Evolutionary conservation across 805 yeast genomes (phyloP).

Genomic region (Pichia pseudocactophila): DNA sequence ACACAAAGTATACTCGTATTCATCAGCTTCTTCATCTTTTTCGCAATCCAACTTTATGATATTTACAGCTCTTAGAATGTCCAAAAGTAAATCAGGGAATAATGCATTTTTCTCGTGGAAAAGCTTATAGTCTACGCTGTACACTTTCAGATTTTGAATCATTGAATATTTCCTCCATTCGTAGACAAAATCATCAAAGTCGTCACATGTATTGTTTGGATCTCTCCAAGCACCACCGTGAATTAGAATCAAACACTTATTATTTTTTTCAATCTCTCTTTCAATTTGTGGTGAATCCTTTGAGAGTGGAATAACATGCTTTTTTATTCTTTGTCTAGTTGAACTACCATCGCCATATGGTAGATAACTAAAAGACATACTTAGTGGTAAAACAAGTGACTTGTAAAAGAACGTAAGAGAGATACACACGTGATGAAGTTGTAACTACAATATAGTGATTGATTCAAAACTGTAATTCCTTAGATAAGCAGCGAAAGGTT

Average conservation of each 20-base stretch:
- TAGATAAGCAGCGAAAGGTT: no score
- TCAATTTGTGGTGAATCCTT: not conserved
- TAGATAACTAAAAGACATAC: not conserved
- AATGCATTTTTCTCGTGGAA: conserved; percentile 40
- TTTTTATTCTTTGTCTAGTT: conserved; percentile 7
- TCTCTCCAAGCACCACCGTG: conserved; percentile 94
- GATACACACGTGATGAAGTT: no score
- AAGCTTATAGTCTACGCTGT: conserved; percentile 55
- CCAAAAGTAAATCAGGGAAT: conserved; percentile 56
- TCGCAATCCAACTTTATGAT: conserved; percentile 16
- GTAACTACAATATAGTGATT: no score
- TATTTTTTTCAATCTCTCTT: not conserved
- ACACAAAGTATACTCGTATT: conserved; percentile 28
- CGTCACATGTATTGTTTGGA: conserved; percentile 48
- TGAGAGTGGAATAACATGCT: not conserved
- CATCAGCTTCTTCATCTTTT: conserved; percentile 14
- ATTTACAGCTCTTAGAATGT: conserved; percentile 39
- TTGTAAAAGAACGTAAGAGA: no score
- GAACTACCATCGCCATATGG: conserved; percentile 6
- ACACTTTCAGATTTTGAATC: conserved; percentile 14
- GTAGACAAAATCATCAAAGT: conserved; percentile 31
- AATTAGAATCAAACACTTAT: conserved; percentile 28
- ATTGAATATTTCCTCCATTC: conserved; percentile 10
- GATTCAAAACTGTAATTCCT: no score
- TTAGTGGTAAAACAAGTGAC: no score